These are phyloP conservation scores for Penicillium corylophilum DNA, from an alignment of 2,329 filamentous ascomycete species.

Conservation along the genomic window DNA sequence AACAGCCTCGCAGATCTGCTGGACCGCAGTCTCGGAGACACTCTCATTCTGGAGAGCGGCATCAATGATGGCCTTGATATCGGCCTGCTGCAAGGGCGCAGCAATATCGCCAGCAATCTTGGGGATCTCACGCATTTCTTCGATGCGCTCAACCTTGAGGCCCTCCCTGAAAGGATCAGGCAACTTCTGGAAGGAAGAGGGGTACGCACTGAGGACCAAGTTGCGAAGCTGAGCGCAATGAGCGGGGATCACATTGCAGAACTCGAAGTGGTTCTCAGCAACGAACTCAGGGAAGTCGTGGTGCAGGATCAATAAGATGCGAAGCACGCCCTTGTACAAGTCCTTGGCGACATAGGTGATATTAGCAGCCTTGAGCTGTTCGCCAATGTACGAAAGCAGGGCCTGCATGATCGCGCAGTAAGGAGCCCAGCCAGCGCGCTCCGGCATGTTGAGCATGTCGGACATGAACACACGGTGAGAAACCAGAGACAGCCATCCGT, in stretches of 20 bases:
- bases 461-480: constrained; percentile 85
- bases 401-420: constrained; percentile 73
- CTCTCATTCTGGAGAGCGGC: constrained; percentile 56
- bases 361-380: constrained; percentile 72
- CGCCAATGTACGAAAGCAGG: constrained; percentile 71
- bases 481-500: constrained; percentile 78
- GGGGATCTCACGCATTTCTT: constrained; percentile 70
- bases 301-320: constrained; percentile 79
- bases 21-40: constrained; percentile 66
- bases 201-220: constrained; percentile 78
- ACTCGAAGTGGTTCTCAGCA: constrained; percentile 77
- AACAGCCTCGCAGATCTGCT: constrained; percentile 73
- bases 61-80: constrained; percentile 57
- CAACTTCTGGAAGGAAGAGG: constrained; percentile 67
- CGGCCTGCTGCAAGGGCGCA: constrained; percentile 46
- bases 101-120: constrained; percentile 63
- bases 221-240: constrained; percentile 88
- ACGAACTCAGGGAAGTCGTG: constrained; percentile 96
- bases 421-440: constrained; percentile 70
- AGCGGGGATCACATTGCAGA: constrained; percentile 77
- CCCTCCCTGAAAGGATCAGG: constrained; percentile 71
- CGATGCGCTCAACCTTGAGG: constrained; percentile 72
- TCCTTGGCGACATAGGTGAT: constrained; percentile 71
- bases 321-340: constrained; percentile 78
- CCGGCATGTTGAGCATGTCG: constrained; percentile 66